Evolutionary conservation across 2,329 filamentous ascomycete genomes (phyloP).

Genomic region (Acarospora socialis): DNA sequence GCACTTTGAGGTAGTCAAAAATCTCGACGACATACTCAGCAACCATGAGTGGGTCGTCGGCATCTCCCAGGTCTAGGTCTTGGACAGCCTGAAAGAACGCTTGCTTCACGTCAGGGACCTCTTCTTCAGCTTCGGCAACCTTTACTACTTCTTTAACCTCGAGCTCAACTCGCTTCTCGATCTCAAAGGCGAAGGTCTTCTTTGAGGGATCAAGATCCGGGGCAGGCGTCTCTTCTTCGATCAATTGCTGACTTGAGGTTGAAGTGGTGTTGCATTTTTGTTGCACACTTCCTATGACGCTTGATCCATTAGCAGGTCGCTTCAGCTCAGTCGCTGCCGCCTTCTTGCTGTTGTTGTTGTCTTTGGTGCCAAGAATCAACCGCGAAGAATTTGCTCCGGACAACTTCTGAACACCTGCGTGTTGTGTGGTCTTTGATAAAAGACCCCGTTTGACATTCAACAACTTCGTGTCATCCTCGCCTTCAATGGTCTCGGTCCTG

Average conservation of each 20-base stretch:
- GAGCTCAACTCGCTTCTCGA: conserved; percentile 14
- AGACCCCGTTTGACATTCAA: conserved; percentile 48
- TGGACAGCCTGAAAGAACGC: conserved; percentile 22
- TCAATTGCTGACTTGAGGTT: conserved; percentile 36
- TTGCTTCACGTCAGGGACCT: conserved; percentile 27
- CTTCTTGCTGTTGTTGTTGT: conserved; percentile 53
- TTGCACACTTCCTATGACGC: conserved; percentile 44
- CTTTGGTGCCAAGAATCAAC: conserved; percentile 50
- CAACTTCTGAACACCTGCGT: conserved; percentile 68
- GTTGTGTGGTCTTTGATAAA: conserved; percentile 66
- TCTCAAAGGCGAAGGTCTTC: conserved; percentile 21
- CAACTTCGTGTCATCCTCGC: conserved; percentile 59
- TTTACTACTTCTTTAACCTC: conserved; percentile 25
- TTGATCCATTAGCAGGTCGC: conserved; percentile 58
- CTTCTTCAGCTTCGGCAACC: conserved; percentile 16
- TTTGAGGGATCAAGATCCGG: conserved; percentile 53
- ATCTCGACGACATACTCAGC: conserved; percentile 95
- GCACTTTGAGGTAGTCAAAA: conserved; percentile 83
- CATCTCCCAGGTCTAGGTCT: conserved; percentile 71
- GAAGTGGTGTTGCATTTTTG: conserved; percentile 54
- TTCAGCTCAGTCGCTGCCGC: conserved; percentile 46
- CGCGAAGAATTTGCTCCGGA: conserved; percentile 46
- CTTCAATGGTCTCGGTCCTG: conserved; percentile 50
- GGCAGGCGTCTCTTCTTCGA: conserved; percentile 45
- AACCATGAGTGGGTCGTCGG: conserved; percentile 92